phyloP scores from a whole-genome alignment of 257 asterid genomes.

The Eucommia ulmoides region DNA sequence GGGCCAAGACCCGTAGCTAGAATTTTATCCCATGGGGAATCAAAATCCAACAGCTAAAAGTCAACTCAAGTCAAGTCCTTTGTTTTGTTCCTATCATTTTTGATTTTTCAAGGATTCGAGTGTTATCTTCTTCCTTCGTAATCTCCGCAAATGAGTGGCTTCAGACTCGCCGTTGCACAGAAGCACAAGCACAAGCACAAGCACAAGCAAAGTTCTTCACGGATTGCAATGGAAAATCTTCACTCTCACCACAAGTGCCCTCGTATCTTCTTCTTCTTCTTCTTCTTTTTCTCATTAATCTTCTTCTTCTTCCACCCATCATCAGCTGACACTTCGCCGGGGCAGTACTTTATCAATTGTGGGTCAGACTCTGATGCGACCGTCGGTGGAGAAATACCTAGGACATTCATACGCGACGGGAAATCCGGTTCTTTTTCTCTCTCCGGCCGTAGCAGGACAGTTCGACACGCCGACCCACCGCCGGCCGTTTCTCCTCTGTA shows the following conservation, averaged over 20 bases:
- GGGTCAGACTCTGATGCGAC: constrained; percentile 19
- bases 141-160: too few species aligned
- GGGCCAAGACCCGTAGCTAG: too few species aligned
- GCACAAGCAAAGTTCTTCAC: too few species aligned
- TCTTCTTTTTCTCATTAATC: constrained; percentile 1
- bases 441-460: constrained; percentile 4
- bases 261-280: constrained; percentile 8
- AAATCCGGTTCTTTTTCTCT: constrained; percentile 4
- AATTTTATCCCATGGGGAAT: too few species aligned
- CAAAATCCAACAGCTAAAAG: too few species aligned
- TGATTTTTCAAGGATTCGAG: too few species aligned
- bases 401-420: constrained; percentile 23
- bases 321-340: constrained; percentile 17
- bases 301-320: neutral
- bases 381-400: neutral
- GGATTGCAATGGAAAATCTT: constrained; percentile 26
- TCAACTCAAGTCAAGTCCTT: too few species aligned
- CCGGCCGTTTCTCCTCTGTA: constrained; percentile 12
- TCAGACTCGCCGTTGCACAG: too few species aligned
- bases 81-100: too few species aligned
- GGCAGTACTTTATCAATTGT: constrained; percentile 40
- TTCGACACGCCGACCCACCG: neutral
- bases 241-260: constrained; percentile 6
- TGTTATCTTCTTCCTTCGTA: too few species aligned
- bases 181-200: too few species aligned